phyloP scores from a whole-genome alignment of 2,329 filamentous ascomycete genomes.

The Curvularia hawaiiensis region DNA sequence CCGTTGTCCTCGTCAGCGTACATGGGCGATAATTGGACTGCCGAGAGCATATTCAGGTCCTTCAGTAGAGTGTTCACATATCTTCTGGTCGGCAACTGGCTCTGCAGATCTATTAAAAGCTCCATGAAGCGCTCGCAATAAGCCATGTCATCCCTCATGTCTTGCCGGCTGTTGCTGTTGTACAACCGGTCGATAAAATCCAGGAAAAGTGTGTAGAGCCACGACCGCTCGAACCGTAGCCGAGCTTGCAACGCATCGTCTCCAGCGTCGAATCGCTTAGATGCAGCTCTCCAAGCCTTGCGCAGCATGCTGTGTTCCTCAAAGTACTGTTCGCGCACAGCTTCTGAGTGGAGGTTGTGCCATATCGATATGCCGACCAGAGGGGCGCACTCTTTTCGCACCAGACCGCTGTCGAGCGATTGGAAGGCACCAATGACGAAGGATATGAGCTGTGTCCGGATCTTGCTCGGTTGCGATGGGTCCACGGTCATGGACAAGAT shows the following conservation, averaged over 20 bases:
- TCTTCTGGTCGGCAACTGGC: constrained; percentile 89
- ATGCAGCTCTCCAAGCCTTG: constrained; percentile 89
- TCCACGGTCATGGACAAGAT: constrained; percentile 82
- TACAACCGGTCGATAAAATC: constrained; percentile 82
- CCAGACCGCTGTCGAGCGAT: constrained; percentile 84
- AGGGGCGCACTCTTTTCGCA: constrained; percentile 95
- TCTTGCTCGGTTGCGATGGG: constrained; percentile 48
- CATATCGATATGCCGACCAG: constrained; percentile 94
- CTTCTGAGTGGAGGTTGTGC: constrained; percentile 86
- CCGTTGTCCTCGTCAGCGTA: constrained; percentile 76
- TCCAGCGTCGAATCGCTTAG: constrained; percentile 84
- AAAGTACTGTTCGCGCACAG: constrained; percentile 72
- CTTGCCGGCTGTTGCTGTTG: constrained; percentile 39
- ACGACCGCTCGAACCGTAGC: constrained; percentile 88
- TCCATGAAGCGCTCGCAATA: constrained; percentile 96
- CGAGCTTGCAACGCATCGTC: constrained; percentile 80
- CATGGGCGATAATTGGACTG: constrained; percentile 77
- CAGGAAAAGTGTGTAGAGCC: constrained; percentile 85
- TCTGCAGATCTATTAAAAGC: constrained; percentile 86
- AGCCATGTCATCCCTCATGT: constrained; percentile 64
- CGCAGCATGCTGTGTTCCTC: constrained; percentile 74
- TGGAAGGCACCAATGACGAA: constrained; percentile 94
- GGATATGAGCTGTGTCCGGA: constrained; percentile 79
- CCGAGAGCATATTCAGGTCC: constrained; percentile 81
- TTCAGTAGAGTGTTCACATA: constrained; percentile 89